Percentiles rank a stretch among this genome's conserved stretches.
These are phyloP conservation scores for Neonectria neomacrospora DNA, from an alignment of 2,329 filamentous ascomycete species.

Conservation along the genomic window DNA sequence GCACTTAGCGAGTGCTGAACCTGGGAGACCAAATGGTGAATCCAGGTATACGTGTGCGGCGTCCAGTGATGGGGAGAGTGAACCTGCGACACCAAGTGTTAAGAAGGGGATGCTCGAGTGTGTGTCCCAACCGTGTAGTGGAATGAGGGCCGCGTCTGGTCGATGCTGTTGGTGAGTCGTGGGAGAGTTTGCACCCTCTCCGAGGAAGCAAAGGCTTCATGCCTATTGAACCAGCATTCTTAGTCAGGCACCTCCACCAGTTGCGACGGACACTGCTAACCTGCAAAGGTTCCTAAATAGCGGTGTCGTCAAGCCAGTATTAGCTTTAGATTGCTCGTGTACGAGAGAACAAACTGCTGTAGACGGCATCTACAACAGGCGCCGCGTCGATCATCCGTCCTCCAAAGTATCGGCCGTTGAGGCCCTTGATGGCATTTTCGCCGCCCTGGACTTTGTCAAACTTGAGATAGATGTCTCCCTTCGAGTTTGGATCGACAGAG, in stretches of 20 bases:
- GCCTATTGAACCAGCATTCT: slow-evolving; percentile 45
- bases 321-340: slow-evolving; percentile 82
- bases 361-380: slow-evolving; percentile 97
- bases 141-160: slow-evolving; percentile 14
- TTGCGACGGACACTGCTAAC: slow-evolving; percentile 48
- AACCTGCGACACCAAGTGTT: slow-evolving; percentile 46
- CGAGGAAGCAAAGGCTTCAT: slow-evolving; percentile 41
- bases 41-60: slow-evolving; percentile 30
- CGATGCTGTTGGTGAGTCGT: slow-evolving; percentile 18
- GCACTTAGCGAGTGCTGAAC: slow-evolving; percentile 45
- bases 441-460: slow-evolving; percentile 96
- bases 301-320: slow-evolving; percentile 58
- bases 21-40: slow-evolving; percentile 35
- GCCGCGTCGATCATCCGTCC: slow-evolving; percentile 92
- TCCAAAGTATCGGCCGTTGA: slow-evolving; percentile 97
- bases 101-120: slow-evolving; percentile 23
- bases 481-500: slow-evolving; percentile 89
- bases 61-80: slow-evolving; percentile 30
- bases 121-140: slow-evolving; percentile 9
- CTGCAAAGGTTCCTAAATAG: slow-evolving; percentile 62
- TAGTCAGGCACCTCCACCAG: slow-evolving; percentile 41
- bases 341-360: slow-evolving; percentile 94
- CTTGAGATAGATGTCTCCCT: slow-evolving; percentile 98
- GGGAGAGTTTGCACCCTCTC: slow-evolving; percentile 30
- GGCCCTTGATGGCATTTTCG: slow-evolving; percentile 96